A percentile compares a stretch with the other conserved stretches of the same genome.
phyloP scores from a whole-genome alignment of 257 asterid species.

The Schizonepeta tenuifolia region DNA sequence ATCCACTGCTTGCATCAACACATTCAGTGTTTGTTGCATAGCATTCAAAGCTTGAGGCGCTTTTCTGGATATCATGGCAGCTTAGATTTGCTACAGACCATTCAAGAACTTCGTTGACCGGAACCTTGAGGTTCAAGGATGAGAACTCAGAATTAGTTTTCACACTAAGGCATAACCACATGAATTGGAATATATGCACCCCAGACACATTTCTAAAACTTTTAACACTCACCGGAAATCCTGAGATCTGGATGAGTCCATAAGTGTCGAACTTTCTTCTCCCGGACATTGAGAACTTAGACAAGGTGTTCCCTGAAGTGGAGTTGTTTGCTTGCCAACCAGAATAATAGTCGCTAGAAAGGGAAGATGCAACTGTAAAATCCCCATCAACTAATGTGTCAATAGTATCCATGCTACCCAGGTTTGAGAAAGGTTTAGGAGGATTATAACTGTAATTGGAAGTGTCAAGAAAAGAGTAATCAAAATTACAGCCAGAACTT shows the following conservation, averaged over 20 bases:
- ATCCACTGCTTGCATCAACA: slow-evolving; percentile 26
- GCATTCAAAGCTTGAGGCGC: slow-evolving; percentile 38
- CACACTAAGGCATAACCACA: slow-evolving; percentile 48
- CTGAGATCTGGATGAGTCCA: slow-evolving; percentile 7
- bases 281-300: slow-evolving; percentile 27
- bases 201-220: slow-evolving; percentile 29
- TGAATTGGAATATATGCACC: slow-evolving; percentile 18
- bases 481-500: slow-evolving; percentile 22
- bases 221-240: neutral
- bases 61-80: slow-evolving; percentile 29
- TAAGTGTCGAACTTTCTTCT: slow-evolving; percentile 36
- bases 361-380: too few species aligned
- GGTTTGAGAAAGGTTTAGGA: slow-evolving; percentile 36
- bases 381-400: too few species aligned
- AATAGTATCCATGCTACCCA: too few species aligned
- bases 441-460: slow-evolving; percentile 37
- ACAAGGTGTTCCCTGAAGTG: neutral
- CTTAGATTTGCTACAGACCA: slow-evolving; percentile 37
- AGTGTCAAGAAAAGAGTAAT: slow-evolving; percentile 31
- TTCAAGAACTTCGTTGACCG: slow-evolving; percentile 41
- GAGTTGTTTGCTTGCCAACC: neutral
- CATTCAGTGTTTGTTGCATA: slow-evolving; percentile 32
- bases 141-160: slow-evolving; percentile 36
- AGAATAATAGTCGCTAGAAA: slow-evolving; percentile 29
- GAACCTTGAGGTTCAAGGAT: slow-evolving; percentile 20